Evolutionary conservation across 345 rosid genomes (phyloP).

Genomic region (Murraya koenigii): DNA sequence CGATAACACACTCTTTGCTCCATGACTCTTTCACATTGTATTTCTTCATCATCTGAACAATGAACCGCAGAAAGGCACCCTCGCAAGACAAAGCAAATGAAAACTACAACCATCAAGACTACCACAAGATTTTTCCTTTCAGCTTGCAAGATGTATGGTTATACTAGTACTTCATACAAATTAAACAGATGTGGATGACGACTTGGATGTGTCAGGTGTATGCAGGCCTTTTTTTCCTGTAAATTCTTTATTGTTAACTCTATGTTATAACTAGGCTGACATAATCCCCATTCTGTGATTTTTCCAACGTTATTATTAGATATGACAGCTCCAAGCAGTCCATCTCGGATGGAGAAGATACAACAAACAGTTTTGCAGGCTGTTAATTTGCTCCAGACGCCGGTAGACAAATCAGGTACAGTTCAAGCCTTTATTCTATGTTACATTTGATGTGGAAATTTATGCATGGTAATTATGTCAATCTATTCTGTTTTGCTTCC

Average conservation of each 20-base stretch:
- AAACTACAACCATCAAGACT: neutral
- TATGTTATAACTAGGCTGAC: conserved; percentile 3
- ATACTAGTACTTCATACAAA: conserved; percentile 48
- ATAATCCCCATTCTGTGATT: neutral
- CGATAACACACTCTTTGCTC: neutral
- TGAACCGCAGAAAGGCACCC: conserved; percentile 6
- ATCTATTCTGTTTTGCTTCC: conserved; percentile 25
- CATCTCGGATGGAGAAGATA: conserved; percentile 86
- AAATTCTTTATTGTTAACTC: neutral
- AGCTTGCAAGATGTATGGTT: no score
- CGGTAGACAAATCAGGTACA: conserved; percentile 73
- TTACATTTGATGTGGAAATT: conserved; percentile 2
- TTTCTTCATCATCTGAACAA: neutral
- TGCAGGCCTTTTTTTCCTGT: conserved; percentile 4
- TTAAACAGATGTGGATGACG: conserved; percentile 53
- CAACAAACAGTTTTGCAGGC: conserved; percentile 65
- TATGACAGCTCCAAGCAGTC: conserved; percentile 36
- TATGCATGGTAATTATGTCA: neutral
- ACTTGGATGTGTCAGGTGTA: conserved; percentile 63
- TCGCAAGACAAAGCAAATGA: neutral
- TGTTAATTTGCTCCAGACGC: conserved; percentile 72
- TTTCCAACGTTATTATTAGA: conserved; percentile 29
- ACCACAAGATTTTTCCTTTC: no score
- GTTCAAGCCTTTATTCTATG: conserved; percentile 2
- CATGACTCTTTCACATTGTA: conserved; percentile 5